These are phyloP conservation scores for Arthonia radiata DNA, from an alignment of 495 filamentous ascomycete genomes.

Conservation along the genomic window DNA sequence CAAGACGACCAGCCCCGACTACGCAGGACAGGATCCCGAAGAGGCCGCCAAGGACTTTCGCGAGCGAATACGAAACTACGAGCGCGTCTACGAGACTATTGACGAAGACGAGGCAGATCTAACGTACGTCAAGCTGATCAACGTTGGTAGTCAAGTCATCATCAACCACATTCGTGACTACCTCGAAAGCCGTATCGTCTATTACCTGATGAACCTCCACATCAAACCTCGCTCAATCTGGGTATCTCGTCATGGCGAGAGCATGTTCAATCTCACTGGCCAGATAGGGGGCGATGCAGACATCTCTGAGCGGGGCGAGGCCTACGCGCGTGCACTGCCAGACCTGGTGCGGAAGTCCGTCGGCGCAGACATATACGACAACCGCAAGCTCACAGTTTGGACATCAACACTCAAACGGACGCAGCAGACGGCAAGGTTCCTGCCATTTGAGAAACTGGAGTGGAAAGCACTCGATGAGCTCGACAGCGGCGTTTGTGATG, in stretches of 20 bases:
- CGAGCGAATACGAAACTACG: conserved; percentile 85
- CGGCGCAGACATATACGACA: no score
- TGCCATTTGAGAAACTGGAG: conserved; percentile 75
- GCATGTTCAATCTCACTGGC: conserved; percentile 65
- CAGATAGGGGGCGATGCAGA: conserved; percentile 79
- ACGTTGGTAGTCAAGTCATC: conserved; percentile 81
- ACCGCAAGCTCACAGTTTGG: conserved; percentile 79
- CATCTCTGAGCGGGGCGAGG: conserved; percentile 64
- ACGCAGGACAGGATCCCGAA: conserved; percentile 82
- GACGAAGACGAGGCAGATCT: conserved; percentile 59
- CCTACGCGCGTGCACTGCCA: conserved; percentile 63
- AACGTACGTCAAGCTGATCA: conserved; percentile 92
- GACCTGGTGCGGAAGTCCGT: conserved; percentile 58
- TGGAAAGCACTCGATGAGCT: conserved; percentile 98
- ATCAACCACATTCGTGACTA: conserved; percentile 97
- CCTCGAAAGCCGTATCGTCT: conserved; percentile 81
- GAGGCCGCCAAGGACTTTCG: conserved; percentile 72
- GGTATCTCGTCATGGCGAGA: conserved; percentile 94
- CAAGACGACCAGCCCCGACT: conserved; percentile 90
- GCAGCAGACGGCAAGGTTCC: conserved; percentile 65
- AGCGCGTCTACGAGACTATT: conserved; percentile 83
- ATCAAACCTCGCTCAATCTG: conserved; percentile 94
- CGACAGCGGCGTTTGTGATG: conserved; percentile 87
- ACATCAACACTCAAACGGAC: conserved; percentile 87
- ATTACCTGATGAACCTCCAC: conserved; percentile 95